Evolutionary conservation across 2,329 filamentous ascomycete genomes (phyloP), one percentile per base, ranked within the genome.

Genomic region (Claviceps fusiformis): DNA sequence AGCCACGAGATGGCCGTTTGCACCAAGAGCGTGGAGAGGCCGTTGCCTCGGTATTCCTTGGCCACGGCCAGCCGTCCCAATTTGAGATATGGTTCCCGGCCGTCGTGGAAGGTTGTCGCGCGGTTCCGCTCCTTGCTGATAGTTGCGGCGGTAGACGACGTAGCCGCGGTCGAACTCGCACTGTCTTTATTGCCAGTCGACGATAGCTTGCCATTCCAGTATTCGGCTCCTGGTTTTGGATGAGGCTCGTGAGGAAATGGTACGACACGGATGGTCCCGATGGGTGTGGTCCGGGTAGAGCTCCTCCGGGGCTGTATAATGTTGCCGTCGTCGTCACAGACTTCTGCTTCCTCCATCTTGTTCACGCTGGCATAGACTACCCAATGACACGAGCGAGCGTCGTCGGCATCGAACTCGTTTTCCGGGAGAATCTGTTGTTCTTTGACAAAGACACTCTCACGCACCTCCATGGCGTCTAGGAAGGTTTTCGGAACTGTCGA

Each of bases 341-440:
- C 62, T 65, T 77, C 74, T 5, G 67, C 65, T 56, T 70, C 68
- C 48, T 71, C 69, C 3, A 67, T 70, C 51, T 70, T 73, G 54
- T 78, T 77, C 55, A 86, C 76, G 17, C 77, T 82, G 50, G 82
- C 81, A 69, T 95, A 95, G n/a, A 85, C 75, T 35, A 95, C 85
- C 87, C 89, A 95, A 69, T 96, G 90, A 71, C 85, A 92, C 61
- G 82, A 85, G 41, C 87, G 80, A 1, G 77, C 61, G 67, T 97
- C 92, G 66, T 96, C 89, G 1, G 76, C 72, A 72, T 96, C 92
- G 60, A 89, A 78, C 68, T 97, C 91, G 60, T 82, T 80, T 43
- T 86, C 81, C 0, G 82, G 68, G 0, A 79, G 74, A 15, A 82
- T 72, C 0, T 68, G 62, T 62, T 86, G 82, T 63, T 85, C 83